Base-by-base conservation (phyloP, 148 eudicot species). In the Silene uniflora region DNA sequence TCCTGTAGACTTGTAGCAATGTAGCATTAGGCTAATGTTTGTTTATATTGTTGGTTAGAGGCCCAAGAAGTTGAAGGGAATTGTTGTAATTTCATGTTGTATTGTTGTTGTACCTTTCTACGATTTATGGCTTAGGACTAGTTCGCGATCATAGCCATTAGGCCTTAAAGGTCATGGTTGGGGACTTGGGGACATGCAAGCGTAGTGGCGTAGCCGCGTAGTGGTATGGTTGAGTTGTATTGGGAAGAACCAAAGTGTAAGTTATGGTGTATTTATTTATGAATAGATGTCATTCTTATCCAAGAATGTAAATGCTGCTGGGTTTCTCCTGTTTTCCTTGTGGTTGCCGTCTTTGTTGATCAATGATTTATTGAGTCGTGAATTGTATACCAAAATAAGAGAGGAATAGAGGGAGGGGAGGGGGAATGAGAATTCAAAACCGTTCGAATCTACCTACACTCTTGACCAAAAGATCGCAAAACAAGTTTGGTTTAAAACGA, bases 11-110 rank as follows among this genome's bases (percentile, higher is more conserved):
- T 47, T 64, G 60, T 22, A 80, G 66, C 77, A 25, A 22, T 73
- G 60, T 32, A 80, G 67, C 69, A 24, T 29, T 73, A 73, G 76
- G 79, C 27, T 69, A 72, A 67, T 67, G 76, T 67, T 66, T 76
- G 79, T 76, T 73, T 11, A 59, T 71, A 76, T 71, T 9, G 62
- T 68, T 77, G 73, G 80, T 62, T n/a, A 62, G 18, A 60, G 74
- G 62, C 69, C 22, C 44, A 58, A 46, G 72, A 58, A 68, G 68
- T 42, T n/a, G 44, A 63, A 66, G 67, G 8, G 24, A 64, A n/a
- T 5, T 49, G 72, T 59, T 66, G 73, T 39, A 8, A 39, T 17
- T 42, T 25, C 55, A 60, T 73, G 46, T 63, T 67, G n/a, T n/a
- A n/a, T n/a, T n/a, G n/a, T n/a, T n/a, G n/a, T n/a, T n/a, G 76